These are phyloP conservation scores for Endocarpon pusillum DNA, from an alignment of 495 filamentous ascomycete species.

Conservation along the genomic window DNA sequence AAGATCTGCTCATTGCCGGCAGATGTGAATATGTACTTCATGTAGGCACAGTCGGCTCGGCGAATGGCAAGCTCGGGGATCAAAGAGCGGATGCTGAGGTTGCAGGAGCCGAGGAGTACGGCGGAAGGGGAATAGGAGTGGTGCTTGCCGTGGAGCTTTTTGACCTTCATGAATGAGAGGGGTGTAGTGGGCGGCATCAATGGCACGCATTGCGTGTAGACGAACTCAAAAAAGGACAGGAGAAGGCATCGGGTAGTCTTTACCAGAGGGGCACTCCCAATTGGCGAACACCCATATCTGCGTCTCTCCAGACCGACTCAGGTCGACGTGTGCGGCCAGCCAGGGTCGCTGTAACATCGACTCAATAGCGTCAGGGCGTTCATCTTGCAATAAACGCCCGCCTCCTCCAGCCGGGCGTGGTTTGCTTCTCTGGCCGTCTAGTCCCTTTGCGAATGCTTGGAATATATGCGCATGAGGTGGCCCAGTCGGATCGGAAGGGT, in stretches of 20 bases:
- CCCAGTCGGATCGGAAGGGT: conserved; percentile 11
- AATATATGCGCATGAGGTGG: conserved; percentile 21
- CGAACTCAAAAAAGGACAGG: conserved; percentile 4
- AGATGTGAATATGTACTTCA: conserved; percentile 2
- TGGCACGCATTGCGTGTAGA: conserved; percentile 13
- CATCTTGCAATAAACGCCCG: too few relatives aligned
- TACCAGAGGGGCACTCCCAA: conserved; percentile 19
- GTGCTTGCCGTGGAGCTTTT: conserved; percentile 1
- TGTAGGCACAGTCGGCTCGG: background rate
- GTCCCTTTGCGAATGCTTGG: conserved; percentile 11
- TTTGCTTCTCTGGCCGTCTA: too few relatives aligned
- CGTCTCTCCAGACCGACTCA: conserved; percentile 38
- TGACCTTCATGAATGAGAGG: background rate
- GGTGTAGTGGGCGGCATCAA: background rate
- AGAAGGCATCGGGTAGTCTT: background rate
- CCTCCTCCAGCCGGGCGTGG: too few relatives aligned
- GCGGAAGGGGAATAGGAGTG: background rate
- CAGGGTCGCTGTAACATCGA: conserved; percentile 16
- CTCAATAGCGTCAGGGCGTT: conserved; percentile 8
- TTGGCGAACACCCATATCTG: conserved; percentile 43
- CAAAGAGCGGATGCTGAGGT: background rate
- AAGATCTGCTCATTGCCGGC: conserved; percentile 1
- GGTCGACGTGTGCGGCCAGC: conserved; percentile 40
- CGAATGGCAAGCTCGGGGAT: background rate
- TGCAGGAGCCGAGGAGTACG: background rate